Evolutionary conservation across 768 basidiomycete genomes (phyloP).

Genomic region (Pilatotrama ljubarskyi): DNA sequence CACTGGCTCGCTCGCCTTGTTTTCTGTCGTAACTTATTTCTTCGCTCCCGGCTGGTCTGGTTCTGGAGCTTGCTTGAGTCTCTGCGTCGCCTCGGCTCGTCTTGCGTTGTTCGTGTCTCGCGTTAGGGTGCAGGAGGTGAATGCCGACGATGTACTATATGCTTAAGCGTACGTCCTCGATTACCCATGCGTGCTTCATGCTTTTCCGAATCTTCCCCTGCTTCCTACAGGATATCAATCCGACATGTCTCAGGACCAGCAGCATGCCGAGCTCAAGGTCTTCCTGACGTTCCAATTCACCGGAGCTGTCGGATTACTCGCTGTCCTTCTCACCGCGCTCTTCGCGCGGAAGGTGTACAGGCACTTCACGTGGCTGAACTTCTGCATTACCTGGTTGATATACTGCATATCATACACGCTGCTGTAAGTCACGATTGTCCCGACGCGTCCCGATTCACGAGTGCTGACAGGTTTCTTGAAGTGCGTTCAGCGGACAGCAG

Average conservation of each 20-base stretch:
- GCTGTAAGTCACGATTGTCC: constrained; percentile 11
- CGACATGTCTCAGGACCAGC: neutral
- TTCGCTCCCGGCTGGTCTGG: constrained; percentile 19
- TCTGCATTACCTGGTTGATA: constrained; percentile 23
- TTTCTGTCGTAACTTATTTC: neutral
- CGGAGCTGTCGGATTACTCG: constrained; percentile 13
- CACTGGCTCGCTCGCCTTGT: constrained; percentile 2
- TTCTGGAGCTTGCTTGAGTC: constrained; percentile 18
- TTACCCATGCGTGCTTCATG: neutral
- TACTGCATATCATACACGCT: constrained; percentile 21
- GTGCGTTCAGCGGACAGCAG: constrained; percentile 19
- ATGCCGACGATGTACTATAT: constrained; percentile 1
- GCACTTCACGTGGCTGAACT: constrained; percentile 25
- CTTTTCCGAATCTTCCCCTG: neutral
- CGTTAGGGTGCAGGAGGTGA: neutral
- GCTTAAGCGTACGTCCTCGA: neutral
- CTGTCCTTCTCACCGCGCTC: constrained; percentile 17
- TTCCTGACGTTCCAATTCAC: constrained; percentile 15
- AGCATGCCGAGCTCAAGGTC: constrained; percentile 16
- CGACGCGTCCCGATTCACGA: too few species aligned
- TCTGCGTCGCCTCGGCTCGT: neutral
- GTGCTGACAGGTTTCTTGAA: neutral
- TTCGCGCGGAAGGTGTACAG: constrained; percentile 19
- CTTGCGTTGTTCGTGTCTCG: neutral
- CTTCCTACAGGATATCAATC: neutral